Percentiles rank a stretch among this genome's conserved stretches.
These are phyloP conservation scores for Pseudogymnoascus sp. DNA, from an alignment of 2,329 filamentous ascomycete species.

Conservation along the genomic window DNA sequence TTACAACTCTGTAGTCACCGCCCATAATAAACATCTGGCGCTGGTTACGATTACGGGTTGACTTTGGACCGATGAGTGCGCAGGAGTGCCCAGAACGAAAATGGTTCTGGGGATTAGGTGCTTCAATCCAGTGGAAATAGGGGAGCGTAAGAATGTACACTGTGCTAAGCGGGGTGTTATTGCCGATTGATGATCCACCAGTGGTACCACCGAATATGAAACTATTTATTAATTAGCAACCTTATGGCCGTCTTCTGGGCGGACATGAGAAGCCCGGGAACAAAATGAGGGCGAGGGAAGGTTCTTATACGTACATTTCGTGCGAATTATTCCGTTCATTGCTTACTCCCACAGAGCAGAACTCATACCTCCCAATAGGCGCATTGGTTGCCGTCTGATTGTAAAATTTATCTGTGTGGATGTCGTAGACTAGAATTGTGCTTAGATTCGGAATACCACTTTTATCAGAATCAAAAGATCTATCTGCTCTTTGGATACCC, in stretches of 20 bases:
- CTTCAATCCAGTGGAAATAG: conserved; percentile 18
- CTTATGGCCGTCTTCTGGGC: too few relatives aligned
- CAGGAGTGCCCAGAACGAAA: too few relatives aligned
- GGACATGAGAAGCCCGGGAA: too few relatives aligned
- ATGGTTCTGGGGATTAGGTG: too few relatives aligned
- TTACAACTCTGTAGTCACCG: too few relatives aligned
- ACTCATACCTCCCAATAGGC: background rate
- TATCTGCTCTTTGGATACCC: background rate
- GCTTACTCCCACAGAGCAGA: conserved; percentile 9
- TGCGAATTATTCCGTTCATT: background rate
- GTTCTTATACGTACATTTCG: conserved; percentile 12
- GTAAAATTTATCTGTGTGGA: conserved; percentile 11
- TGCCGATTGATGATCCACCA: too few relatives aligned
- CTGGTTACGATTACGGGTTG: too few relatives aligned
- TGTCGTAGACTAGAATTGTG: conserved; percentile 12
- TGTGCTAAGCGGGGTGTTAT: background rate
- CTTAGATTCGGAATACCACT: background rate
- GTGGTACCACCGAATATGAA: conserved; percentile 12
- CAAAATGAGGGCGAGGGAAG: too few relatives aligned
- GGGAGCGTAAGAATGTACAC: conserved; percentile 19
- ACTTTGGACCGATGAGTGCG: too few relatives aligned
- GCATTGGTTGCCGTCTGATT: conserved; percentile 7
- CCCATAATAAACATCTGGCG: too few relatives aligned
- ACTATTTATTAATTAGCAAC: background rate
- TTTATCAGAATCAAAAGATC: background rate